Percentiles rank a stretch among this genome's conserved stretches.
phyloP scores from a whole-genome alignment of 2,329 filamentous ascomycete genomes.

The Pestalotiopsis sp. region DNA sequence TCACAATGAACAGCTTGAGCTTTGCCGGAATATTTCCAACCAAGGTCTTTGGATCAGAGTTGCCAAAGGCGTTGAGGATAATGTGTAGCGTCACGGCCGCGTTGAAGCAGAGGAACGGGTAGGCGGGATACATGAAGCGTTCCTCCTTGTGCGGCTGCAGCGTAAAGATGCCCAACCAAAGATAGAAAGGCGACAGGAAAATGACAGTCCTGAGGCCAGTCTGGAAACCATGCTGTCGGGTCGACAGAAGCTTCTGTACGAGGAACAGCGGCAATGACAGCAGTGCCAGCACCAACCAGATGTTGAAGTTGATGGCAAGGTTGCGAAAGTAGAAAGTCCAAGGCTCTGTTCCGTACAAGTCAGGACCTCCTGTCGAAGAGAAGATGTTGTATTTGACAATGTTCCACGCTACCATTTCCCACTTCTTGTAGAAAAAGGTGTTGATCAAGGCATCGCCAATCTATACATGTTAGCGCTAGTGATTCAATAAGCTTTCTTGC shows the following conservation, averaged over 20 bases:
- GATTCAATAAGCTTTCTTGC: neutral
- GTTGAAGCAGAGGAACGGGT: slow-evolving; percentile 88
- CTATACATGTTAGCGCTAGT: slow-evolving; percentile 43
- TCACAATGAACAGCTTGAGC: slow-evolving; percentile 70
- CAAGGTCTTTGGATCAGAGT: slow-evolving; percentile 66
- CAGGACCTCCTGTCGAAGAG: slow-evolving; percentile 76
- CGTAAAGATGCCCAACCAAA: slow-evolving; percentile 93
- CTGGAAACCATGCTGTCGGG: slow-evolving; percentile 64
- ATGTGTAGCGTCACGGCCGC: slow-evolving; percentile 85
- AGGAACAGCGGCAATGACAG: slow-evolving; percentile 74
- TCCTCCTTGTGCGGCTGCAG: slow-evolving; percentile 96
- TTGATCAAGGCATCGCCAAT: slow-evolving; percentile 72
- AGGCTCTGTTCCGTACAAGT: slow-evolving; percentile 93
- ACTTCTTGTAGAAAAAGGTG: slow-evolving; percentile 81
- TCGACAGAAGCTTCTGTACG: slow-evolving; percentile 68
- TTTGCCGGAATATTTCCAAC: slow-evolving; percentile 73
- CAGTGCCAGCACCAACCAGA: slow-evolving; percentile 86
- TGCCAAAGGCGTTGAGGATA: slow-evolving; percentile 74
- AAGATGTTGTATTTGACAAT: slow-evolving; percentile 97
- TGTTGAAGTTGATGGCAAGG: slow-evolving; percentile 88
- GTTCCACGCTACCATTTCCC: slow-evolving; percentile 81
- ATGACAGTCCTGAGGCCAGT: slow-evolving; percentile 76
- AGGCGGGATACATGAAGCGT: slow-evolving; percentile 96
- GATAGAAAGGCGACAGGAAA: slow-evolving; percentile 84
- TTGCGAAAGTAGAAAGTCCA: slow-evolving; percentile 98